Percentiles rank a stretch among this genome's conserved stretches.
phyloP scores from a whole-genome alignment of 352 stramenopile genomes.

The Phytopythium kandeliae region DNA sequence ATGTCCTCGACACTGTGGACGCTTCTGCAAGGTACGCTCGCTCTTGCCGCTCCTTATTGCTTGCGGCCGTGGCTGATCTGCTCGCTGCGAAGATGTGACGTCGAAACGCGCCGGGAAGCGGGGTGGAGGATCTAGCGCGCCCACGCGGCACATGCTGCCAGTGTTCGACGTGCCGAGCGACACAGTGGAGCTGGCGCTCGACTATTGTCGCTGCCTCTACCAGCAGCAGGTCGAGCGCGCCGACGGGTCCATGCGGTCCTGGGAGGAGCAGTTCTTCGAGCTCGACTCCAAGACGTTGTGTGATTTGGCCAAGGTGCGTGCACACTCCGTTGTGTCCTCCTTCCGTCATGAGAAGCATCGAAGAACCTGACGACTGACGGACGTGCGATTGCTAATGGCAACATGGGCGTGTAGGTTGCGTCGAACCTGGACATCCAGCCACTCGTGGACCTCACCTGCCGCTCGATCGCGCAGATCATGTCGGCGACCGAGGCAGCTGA shows the following conservation, averaged over 20 bases:
- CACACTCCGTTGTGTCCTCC: not conserved
- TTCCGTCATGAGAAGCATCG: not conserved
- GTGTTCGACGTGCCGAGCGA: conserved; percentile 70
- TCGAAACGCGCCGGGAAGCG: conserved; percentile 41
- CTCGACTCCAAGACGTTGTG: conserved; percentile 76
- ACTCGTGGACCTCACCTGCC: conserved; percentile 72
- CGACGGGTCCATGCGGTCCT: conserved; percentile 48
- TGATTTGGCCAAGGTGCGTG: conserved; percentile 56
- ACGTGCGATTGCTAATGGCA: too few species aligned
- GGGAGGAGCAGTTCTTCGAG: conserved; percentile 63
- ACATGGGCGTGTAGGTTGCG: conserved; percentile 26
- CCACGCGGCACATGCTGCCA: conserved; percentile 44
- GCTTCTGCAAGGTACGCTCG: conserved; percentile 46
- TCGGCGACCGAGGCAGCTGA: conserved; percentile 70
- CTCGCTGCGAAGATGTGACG: conserved; percentile 24
- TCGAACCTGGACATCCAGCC: conserved; percentile 80
- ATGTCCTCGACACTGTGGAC: conserved; percentile 85
- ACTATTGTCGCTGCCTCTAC: conserved; percentile 78
- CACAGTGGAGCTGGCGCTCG: conserved; percentile 62
- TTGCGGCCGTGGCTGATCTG: not conserved
- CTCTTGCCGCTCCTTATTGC: not conserved
- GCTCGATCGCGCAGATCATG: conserved; percentile 82
- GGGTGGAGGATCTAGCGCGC: not conserved
- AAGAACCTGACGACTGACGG: not conserved
- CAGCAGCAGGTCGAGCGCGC: conserved; percentile 68